These are phyloP conservation scores for Xylaria bambusicola DNA, from an alignment of 495 filamentous ascomycete genomes.

Conservation along the genomic window DNA sequence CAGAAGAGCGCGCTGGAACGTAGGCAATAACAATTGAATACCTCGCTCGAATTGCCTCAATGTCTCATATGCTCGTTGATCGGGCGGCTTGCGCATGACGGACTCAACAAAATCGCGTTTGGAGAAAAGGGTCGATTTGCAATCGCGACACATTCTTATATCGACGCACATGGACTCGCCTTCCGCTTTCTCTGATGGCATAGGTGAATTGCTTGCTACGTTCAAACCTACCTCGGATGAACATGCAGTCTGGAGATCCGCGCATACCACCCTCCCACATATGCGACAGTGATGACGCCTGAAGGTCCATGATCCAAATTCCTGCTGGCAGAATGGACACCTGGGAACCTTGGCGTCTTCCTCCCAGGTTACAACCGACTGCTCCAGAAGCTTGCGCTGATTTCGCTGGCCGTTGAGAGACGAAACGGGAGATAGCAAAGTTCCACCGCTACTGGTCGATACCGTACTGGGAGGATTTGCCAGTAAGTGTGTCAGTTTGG, in stretches of 20 bases:
- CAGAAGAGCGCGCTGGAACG: slow-evolving; percentile 78
- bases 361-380: slow-evolving; percentile 91
- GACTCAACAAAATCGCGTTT: slow-evolving; percentile 79
- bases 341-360: slow-evolving; percentile 78
- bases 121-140: slow-evolving; percentile 80
- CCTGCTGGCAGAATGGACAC: slow-evolving; percentile 93
- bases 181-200: slow-evolving; percentile 36
- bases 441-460: slow-evolving; percentile 26
- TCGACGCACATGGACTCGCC: slow-evolving; percentile 66
- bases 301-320: slow-evolving; percentile 86
- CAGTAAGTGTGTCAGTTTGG: slow-evolving; percentile 83
- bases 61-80: slow-evolving; percentile 82
- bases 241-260: slow-evolving; percentile 78
- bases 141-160: slow-evolving; percentile 89
- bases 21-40: slow-evolving; percentile 79
- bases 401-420: slow-evolving; percentile 50
- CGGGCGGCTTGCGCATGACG: slow-evolving; percentile 66
- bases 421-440: slow-evolving; percentile 27
- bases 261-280: slow-evolving; percentile 90
- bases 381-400: slow-evolving; percentile 79
- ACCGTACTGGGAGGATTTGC: slow-evolving; percentile 68
- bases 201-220: slow-evolving; percentile 51
- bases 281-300: slow-evolving; percentile 92
- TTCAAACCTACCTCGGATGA: slow-evolving; percentile 81
- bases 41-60: slow-evolving; percentile 87